Base-by-base conservation (phyloP, 306 rosid species). In the Rosa rugosa region DNA sequence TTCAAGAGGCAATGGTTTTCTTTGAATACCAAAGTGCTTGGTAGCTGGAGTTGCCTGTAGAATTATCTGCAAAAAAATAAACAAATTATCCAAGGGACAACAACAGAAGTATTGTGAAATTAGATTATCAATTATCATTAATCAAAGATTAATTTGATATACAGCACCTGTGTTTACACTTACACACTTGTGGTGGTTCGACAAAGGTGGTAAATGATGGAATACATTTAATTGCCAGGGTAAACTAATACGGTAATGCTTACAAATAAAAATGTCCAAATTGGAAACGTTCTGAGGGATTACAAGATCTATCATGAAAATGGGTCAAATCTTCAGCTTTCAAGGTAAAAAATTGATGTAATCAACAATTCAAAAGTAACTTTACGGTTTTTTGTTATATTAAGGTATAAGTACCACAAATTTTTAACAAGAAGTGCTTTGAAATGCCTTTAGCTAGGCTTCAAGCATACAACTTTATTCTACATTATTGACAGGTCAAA, bases 1-100 rank as follows among this genome's bases (percentile, higher is more conserved):
- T 82, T 95, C 98, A 66, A 95, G 97, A 73, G 99, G 98, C 86
- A 95, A 87, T 41, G 92, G 90, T 81, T 95, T 95, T 83, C 90
- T 91, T 82, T 87, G 97, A 82, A 95, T 89, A 76, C 94, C 96
- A 73, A 95, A 91, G 86, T 89, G 92, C 87, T 90, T 91, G 77
- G 75, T 72, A 76, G 83, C 82, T 70, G 92, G 88, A 60, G 88
- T 85, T 82, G 89, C 85, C 87, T 91, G 96, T 75, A 95, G 92
- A 91, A 93, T 91, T 75, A 93, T 81, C 99, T 95, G 85, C 87
- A 68, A 22, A 82, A 38, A 36, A 27, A 20, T 44, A 71, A 75
- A 5, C 40, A 73, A 71, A 31, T 4, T 17, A 75, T 10, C 11
- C 1, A 79, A 40, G 34, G 62, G 67, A 50, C 27, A 17, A 49